Evolutionary conservation across 1,284 basidiomycete genomes (phyloP), one percentile per base, ranked within the genome.

Genomic region (Schizophyllum amplum): DNA sequence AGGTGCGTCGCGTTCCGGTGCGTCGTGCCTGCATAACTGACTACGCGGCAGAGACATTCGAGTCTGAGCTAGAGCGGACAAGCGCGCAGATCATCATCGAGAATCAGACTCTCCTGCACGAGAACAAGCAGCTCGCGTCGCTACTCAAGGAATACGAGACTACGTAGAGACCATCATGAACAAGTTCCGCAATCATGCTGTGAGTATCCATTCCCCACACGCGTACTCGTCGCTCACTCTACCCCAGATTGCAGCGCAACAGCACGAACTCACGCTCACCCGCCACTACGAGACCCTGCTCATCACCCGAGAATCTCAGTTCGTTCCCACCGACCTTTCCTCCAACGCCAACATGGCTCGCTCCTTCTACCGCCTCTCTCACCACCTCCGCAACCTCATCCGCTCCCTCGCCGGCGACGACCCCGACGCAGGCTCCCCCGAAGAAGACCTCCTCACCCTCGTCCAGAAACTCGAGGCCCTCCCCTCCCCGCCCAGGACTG

Each of bases 101-200:
- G 73, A 98, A 98, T 69, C 94, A 97, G 67, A 81, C 84, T 0
- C 76, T 99, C 1, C 77, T 91, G 53, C 88, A 98, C 63, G 96
- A 99, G 72, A 98, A 98, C 75, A 94, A 92, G 70, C 94, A 98
- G 69, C 80, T 98, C 25, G 89, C 88, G 59, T 69, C 83, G 24
- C 77, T 99, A 24, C 75, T 99, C 57, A 94, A 94, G 65, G 97
- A 99, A 71, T 96, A 97, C 69, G 96, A 99, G 70, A 79, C 81
- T 60, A 98, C 1, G 82, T 99, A 73, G 95, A 98, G 67, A 94
- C 87, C 33, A 90, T 99, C 68, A 98, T 99, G 96, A 76, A 84
- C 58, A 98, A 98, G 73, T 98, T 98, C 70, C 82, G 95, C 55
- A 88, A 87, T 60, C 90, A 98, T 66, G 85, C 94, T 20, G 94